Evolutionary conservation across 805 yeast genomes (phyloP), one percentile per base, ranked within the genome.

Genomic region (Spathaspora sp.): DNA sequence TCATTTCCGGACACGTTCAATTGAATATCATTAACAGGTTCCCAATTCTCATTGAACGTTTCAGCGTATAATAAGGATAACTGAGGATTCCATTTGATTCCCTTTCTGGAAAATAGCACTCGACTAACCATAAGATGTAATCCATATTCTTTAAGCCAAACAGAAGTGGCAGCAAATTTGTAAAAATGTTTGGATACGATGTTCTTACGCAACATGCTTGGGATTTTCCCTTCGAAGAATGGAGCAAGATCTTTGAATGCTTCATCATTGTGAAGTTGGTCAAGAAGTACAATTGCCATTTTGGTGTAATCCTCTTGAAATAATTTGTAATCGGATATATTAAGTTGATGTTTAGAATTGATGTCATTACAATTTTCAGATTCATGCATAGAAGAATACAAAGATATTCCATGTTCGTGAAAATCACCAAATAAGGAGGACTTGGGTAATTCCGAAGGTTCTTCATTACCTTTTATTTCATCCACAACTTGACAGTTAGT

Each of bases 101-200:
- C 65, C 9, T 49, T 26, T 5, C 63, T 60, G 14, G 63, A 54
- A 50, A 55, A 69, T 11, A 66, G 52, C 8, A 69, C 50, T 49
- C 75, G 54, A 26, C 70, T 63, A 4, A 67, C 62, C 67, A 65
- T 63, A 11, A 60, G 60, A 52, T 69, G 70, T 5, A 68, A 63
- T 3, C 70, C 66, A 44, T 65, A 67, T 14, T 67, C 63, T 47
- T 64, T 55, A 12, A 69, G 52, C 66, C 66, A 69, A 1, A 67
- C 70, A 3, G 69, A 61, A 6, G 72, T 59, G 1, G 73, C 73
- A 1, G 67, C 67, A 49, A 69, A 63, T 43, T 64, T 58, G 49
- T 53, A 63, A 70, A 73, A 69, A 50, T 65, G 60, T 23, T 59
- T 51, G 14, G 57, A 55, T 6, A 55, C 43, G 1, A 50, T 46